Evolutionary conservation across 2,329 filamentous ascomycete species (phyloP).

Genomic region (Aspergillus ochraceoroseus): DNA sequence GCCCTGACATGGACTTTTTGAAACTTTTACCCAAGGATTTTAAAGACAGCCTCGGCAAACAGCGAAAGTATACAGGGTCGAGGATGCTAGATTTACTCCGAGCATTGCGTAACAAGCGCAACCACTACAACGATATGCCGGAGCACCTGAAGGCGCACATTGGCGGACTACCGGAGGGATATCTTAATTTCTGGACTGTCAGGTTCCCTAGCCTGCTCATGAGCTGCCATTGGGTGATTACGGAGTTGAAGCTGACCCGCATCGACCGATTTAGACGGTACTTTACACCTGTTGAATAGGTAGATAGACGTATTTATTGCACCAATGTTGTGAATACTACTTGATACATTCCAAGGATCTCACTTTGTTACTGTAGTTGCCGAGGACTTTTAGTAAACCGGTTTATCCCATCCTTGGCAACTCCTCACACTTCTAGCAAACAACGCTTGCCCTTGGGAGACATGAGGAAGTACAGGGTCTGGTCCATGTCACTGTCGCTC

Average conservation of each 20-base stretch:
- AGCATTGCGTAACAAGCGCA: conserved; percentile 90
- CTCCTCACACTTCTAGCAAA: conserved; percentile 36
- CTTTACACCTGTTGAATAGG: conserved; percentile 36
- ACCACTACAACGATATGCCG: conserved; percentile 96
- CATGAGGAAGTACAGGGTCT: conserved; percentile 45
- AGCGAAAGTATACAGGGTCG: conserved; percentile 86
- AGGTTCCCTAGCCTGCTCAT: conserved; percentile 75
- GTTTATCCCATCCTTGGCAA: too few species aligned
- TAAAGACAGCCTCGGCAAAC: conserved; percentile 83
- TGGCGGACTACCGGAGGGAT: conserved; percentile 71
- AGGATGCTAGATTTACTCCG: conserved; percentile 80
- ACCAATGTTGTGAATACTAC: too few species aligned
- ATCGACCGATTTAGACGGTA: conserved; percentile 43
- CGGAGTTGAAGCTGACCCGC: conserved; percentile 55
- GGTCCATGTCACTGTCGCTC: conserved; percentile 40
- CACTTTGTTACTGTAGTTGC: too few species aligned
- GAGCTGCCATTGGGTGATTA: conserved; percentile 70
- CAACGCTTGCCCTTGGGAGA: conserved; percentile 43
- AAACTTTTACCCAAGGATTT: conserved; percentile 71
- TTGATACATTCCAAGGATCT: too few species aligned
- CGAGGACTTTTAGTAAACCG: too few species aligned
- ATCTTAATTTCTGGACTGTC: conserved; percentile 75
- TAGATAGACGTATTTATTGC: too few species aligned
- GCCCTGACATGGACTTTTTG: conserved; percentile 69
- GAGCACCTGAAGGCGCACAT: conserved; percentile 69